Conservation (phyloP, 805 yeast genomes). For the Maudiozyma saulgeensis region DNA sequence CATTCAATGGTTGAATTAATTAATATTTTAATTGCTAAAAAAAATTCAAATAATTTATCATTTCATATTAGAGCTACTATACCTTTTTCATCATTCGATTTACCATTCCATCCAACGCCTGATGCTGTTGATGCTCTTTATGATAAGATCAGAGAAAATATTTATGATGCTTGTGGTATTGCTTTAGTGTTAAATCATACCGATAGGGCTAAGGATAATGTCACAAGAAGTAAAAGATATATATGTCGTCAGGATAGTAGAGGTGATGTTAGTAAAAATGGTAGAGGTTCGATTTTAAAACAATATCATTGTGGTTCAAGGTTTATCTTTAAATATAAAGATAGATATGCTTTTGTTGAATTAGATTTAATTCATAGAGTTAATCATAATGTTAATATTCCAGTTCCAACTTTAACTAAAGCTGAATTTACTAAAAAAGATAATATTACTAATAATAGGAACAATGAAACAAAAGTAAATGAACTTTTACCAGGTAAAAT, state of each 20-base stretch:
- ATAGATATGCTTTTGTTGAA: conserved; percentile 1
- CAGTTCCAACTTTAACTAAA: not conserved
- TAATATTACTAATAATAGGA: too few species aligned
- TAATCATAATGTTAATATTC: not conserved
- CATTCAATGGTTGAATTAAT: not conserved
- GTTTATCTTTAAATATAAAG: not conserved
- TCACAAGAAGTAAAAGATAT: not conserved
- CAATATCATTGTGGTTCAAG: not conserved
- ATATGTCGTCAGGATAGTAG: not conserved
- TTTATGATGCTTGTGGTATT: not conserved
- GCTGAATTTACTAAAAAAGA: not conserved
- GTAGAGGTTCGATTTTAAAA: not conserved
- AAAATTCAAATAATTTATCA: not conserved
- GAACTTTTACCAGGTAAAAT: too few species aligned
- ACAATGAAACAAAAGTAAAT: too few species aligned
- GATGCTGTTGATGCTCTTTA: not conserved
- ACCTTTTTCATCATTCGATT: not conserved
- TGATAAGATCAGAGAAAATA: not conserved
- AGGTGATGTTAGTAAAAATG: not conserved
- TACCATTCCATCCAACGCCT: not conserved
- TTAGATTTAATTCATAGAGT: not conserved
- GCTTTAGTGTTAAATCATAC: conserved; percentile 1
- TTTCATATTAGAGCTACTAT: not conserved
- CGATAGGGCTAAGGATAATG: conserved; percentile 1
- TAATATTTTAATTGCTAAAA: not conserved